Evolutionary conservation across 768 basidiomycete species (phyloP), one percentile per base, ranked within the genome.

Genomic region (Lactarius sanguifluus): DNA sequence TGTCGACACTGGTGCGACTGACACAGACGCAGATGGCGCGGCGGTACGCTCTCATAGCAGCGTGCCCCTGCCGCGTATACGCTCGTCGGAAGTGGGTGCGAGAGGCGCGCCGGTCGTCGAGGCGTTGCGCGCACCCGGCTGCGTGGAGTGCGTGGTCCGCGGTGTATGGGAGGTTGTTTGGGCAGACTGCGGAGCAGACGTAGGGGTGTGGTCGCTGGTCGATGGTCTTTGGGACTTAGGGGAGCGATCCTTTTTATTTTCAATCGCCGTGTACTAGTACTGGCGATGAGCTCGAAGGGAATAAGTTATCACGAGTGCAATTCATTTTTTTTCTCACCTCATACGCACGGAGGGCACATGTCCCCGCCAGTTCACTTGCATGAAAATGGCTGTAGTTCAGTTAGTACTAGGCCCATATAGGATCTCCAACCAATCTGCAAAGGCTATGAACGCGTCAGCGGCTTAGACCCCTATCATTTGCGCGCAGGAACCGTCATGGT

Each of bases 51-150:
- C 36, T 12, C 36, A 12, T 36, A 2, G 36, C 12, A 36, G 12
- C 36, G 36, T 36, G 36, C 34, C 34, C 34, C 34, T 41, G 15
- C 59, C 64, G 4, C 59, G 43, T 15, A 36, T 54, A 13, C 59
- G 40, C 15, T 9, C 23, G 6, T 20, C 38, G 20, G 62, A 8
- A 3, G 41, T 16, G 55, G 54, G 28, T 25, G 52, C 59, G 20
- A 30, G 32, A 13, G 45, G 45, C 45, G 59, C 20, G 59, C 43
- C 18, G 20, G 45, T 50, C n/a, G 32, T 61, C n/a, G 60, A 36
- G 60, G 47, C 60, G 20, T 61, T 47, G 34, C 60, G 60, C 16
- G 32, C 60, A 61, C 12, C 60, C 25, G 61, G 61, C 60, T 13
- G 61, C 61, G 23, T 54, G 61, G 47, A 47, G 61, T 20, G 50